Percentiles rank a stretch among this genome's conserved stretches.
Conservation (phyloP, 192 early-diverging fungal genomes). For the Coemansia sp. region DNA sequence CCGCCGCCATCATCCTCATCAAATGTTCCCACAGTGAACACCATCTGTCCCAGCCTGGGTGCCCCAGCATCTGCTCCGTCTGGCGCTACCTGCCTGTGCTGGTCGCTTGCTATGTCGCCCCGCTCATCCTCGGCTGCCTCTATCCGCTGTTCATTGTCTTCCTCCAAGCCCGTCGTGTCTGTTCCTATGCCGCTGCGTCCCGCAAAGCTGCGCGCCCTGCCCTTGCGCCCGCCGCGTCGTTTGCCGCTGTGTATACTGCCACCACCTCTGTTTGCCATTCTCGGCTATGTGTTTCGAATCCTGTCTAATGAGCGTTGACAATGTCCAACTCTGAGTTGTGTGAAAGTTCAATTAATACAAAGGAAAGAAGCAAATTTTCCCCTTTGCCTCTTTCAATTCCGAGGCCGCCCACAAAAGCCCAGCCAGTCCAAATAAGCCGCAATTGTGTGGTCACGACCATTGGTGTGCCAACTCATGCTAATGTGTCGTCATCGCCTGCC, state of each 20-base stretch:
- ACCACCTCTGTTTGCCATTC: slow-evolving; percentile 33
- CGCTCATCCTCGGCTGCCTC: not conserved
- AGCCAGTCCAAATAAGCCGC: not conserved
- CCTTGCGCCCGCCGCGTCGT: slow-evolving; percentile 18
- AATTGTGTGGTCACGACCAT: not conserved
- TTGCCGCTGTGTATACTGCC: slow-evolving; percentile 16
- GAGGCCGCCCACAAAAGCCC: not conserved
- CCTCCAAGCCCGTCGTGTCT: not conserved
- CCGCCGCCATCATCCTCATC: slow-evolving; percentile 37
- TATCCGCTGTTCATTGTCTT: not conserved
- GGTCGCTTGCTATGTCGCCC: not conserved
- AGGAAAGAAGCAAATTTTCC: not conserved
- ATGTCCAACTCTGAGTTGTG: no score
- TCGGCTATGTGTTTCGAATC: not conserved
- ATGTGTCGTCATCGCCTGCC: not conserved
- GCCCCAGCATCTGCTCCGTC: not conserved
- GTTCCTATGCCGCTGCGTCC: not conserved
- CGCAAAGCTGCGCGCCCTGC: slow-evolving; percentile 7
- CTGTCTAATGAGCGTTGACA: no score
- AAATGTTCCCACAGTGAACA: slow-evolving; percentile 51
- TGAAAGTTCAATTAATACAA: not conserved
- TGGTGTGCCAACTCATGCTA: not conserved
- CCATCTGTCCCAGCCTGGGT: slow-evolving; percentile 37
- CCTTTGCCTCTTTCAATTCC: not conserved
- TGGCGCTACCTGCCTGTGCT: not conserved